Evolutionary conservation across 257 asterid species (phyloP), one percentile per base, ranked within the genome.

Genomic region (Salvia hispanica): DNA sequence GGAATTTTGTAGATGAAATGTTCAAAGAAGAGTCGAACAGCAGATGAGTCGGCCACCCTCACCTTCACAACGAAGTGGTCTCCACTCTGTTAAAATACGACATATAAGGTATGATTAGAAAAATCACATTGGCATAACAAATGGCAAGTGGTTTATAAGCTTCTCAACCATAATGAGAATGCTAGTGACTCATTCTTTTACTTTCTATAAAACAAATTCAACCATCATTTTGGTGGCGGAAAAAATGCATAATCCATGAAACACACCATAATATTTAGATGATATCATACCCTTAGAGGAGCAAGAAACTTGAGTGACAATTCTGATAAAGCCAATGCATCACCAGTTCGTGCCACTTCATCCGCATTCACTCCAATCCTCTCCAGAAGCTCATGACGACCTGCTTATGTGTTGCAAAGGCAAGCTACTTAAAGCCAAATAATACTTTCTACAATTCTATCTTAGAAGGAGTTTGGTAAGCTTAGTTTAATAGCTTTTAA

Each of bases 341-440:
- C 78, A 51, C 99, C 97, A 43, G 39, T 55, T 46, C 89, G 87
- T 5, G 97, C 97, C 76, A 93, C 78, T 65, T 74, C 90, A 79
- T 90, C 97, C 25, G 96, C 95, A 77, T 44, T 80, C 52, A 90
- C 7, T 43, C 96, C 97, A 28, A 88, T 74, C 67, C 78, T 80
- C 53, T 85, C 95, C 66, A 90, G 64, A 70, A 93, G 92, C 76
- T 93, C 99, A 62, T 93, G 97, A 52, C 97, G 95, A 58, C 88
- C 99, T 93, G 89, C 79, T 72, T 67, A 72, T 67, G 28, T 37
- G 53, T 48, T 44, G 13, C 56, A 66, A 28, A 60, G 34, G 54
- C 9, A 37, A 58, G 44, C 58, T n/a, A 28, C 15, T 28, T 46
- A 21, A 37, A 46, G 28, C 45, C 44, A 54, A 9, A 37, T 62